Evolutionary conservation across 2,329 filamentous ascomycete genomes (phyloP), one percentile per base, ranked within the genome.

Genomic region (Cercospora sp.): DNA sequence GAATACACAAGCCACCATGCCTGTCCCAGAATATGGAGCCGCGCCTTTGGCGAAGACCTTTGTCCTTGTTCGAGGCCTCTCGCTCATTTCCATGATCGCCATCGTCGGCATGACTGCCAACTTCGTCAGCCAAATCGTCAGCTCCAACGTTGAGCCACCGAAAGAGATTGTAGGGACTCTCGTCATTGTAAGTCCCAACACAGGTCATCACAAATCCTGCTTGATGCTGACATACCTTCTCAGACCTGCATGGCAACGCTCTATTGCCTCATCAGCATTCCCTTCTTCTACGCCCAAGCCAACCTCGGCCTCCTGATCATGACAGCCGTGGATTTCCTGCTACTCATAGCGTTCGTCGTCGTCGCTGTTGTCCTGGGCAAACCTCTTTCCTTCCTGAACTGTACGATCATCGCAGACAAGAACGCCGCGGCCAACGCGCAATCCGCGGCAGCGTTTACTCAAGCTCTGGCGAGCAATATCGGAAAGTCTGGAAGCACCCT

Each of bases 71-170:
- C 90, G 94, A 59, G 84, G 86, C 67, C 84, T 94, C 73, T 89
- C 96, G 78, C 85, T 88, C 68, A 81, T 91, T 70, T 88, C 87
- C 28, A 89, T 97, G 77, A 84, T 95, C 67, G 84, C 89, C 67
- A 88, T 95, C 72, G 90, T 97, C 72, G 92, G 93, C 57, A 87
- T 97, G 79, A 89, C 89, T 0, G 88, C 90, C 75, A 93, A 94
- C 80, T 96, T 97, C 80, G 89, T 97, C 75, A 85, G 89, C 26
- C 86, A 91, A 74, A 93, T 96, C 78, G 87, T 92, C 55, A 82
- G 84, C 53, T 86, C 84, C 24, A 85, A 89, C 70, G 86, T 89
- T 65, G 84, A 86, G 32, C 88, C 91, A 0, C 91, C 93, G 0
- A 83, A 87, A 62, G 88, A 93, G 58, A 84, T 97, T 24, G 87